Evolutionary conservation across 129 eudicot species (phyloP), one percentile per base, ranked within the genome.

Genomic region (Logfia minima): DNA sequence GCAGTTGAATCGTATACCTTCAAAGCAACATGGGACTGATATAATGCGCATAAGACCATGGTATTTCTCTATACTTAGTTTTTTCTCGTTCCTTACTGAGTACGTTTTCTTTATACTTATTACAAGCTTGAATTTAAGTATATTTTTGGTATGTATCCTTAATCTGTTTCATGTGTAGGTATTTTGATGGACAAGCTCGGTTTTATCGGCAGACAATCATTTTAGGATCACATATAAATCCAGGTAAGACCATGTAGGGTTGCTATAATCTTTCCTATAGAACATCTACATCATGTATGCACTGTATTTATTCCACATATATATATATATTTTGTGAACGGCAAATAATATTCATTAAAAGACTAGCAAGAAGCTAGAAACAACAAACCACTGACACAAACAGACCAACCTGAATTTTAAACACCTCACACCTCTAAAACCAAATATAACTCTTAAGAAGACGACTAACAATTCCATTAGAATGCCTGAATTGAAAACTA

Each of bases 11-110:
- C 87, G 66, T 79, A 52, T 84, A 68, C 99, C 99, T 0, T 83
- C 92, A 31, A 89, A 89, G 85, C 90, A 86, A 59, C 96, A 89
- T 82, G 93, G 92, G 75, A 89, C 88, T 61, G 92, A 94, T 82
- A 94, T 94, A 69, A 89, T 91, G 96, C 96, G 99, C 74, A 84
- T 94, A 59, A 88, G 99, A 79, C 96, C 82, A 29, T 94, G 99
- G 99, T 94, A 89, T 76, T 51, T 4, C 41, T 61, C 4, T 28
- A 60, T 67, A n/a, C 16, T 8, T 31, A 68, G 51, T 8, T 75
- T 60, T 45, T 5, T 37, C 29, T 32, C 13, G 26, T 53, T 28
- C 59, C 65, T 26, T 66, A 5, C 4, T 0, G 35, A 59, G n/a
- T 67, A 68, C 23, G 5, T 23, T 59, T 48, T 81, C 2, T 81